Base-by-base conservation (phyloP, 2,329 filamentous ascomycete genomes). In the Arthrobotrys entomopaga region DNA sequence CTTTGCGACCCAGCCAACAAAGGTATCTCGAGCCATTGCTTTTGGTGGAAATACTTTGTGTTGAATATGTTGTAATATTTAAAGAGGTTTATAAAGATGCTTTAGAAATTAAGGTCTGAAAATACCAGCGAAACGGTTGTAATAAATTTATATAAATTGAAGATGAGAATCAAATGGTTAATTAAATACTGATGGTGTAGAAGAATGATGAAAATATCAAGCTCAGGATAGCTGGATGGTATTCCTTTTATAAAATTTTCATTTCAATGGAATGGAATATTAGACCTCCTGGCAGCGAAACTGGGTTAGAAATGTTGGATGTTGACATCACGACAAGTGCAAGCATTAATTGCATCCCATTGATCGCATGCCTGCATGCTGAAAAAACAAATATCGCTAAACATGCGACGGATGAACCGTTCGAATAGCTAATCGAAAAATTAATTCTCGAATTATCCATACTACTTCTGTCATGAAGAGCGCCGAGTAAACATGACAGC, bases 1-100 rank as follows among this genome's bases (percentile, higher is more conserved):
- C 10, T 73, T 66, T 16, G 56, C 69, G 20, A 73, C 63, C 69
- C 69, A 73, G 16, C 61, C 69, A 50, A 42, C 56, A 26, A 73
- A 73, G 20, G 48, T 66, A 7, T 73, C 69, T 16, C 43, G 48
- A 40, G 63, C 54, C 69, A 73, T 73, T 66, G 24, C 4, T 43
- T 50, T 29, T 43, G 22, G 20, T 24, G 48, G 15, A 11, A 43
- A 29, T 15, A 20, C 11, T 26, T 48, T 69, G 65, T 61, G 65
- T 69, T 69, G 65, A 42, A 29, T 16, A 40, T 53, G 65, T 69
- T 48, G 38, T 19, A 69, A 52, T 40, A 34, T 26, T 34, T 8
- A 11, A 40, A 15, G 52, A 19, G 29, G 11, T 24, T n/a, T n/a
- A n/a, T n/a, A n/a, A n/a, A n/a, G n/a, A n/a, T n/a, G n/a, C n/a